Evolutionary conservation across 2,329 filamentous ascomycete genomes (phyloP).

Genomic region (Pseudocercospora fijiensis): DNA sequence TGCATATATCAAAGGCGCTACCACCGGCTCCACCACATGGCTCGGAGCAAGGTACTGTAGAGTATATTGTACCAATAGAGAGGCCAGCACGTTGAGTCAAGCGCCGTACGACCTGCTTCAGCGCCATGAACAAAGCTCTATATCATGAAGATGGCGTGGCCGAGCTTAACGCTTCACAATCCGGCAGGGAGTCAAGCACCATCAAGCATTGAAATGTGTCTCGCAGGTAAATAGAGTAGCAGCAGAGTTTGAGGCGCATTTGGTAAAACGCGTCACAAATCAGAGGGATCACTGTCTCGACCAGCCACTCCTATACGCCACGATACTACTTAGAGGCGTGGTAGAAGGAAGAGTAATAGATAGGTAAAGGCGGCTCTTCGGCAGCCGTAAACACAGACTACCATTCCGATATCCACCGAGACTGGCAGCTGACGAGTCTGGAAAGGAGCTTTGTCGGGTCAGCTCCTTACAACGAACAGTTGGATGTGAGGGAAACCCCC

Average conservation of each 20-base stretch:
- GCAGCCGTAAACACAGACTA: not conserved
- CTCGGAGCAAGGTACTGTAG: constrained; percentile 4
- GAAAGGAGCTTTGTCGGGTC: not conserved
- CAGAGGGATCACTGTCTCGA: not conserved
- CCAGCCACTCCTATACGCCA: not conserved
- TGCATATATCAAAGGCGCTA: constrained; percentile 10
- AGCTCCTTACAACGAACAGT: not conserved
- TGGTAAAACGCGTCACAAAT: not conserved
- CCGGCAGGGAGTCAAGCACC: not conserved
- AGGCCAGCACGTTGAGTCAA: not conserved
- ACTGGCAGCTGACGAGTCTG: constrained; percentile 2
- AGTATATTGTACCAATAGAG: constrained; percentile 10
- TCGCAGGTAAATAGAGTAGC: not conserved
- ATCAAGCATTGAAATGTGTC: not conserved
- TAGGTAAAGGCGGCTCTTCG: not conserved
- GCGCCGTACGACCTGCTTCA: not conserved
- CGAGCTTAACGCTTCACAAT: not conserved
- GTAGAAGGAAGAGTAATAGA: not conserved
- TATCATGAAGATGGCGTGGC: not conserved
- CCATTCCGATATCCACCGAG: not conserved
- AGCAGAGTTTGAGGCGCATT: not conserved
- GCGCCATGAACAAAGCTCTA: not conserved
- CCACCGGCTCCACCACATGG: not conserved
- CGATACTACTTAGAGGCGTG: not conserved
- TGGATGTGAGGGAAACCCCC: not conserved